These are phyloP conservation scores for Cordyceps tenuipes DNA, from an alignment of 2,329 filamentous ascomycete species.

Conservation along the genomic window DNA sequence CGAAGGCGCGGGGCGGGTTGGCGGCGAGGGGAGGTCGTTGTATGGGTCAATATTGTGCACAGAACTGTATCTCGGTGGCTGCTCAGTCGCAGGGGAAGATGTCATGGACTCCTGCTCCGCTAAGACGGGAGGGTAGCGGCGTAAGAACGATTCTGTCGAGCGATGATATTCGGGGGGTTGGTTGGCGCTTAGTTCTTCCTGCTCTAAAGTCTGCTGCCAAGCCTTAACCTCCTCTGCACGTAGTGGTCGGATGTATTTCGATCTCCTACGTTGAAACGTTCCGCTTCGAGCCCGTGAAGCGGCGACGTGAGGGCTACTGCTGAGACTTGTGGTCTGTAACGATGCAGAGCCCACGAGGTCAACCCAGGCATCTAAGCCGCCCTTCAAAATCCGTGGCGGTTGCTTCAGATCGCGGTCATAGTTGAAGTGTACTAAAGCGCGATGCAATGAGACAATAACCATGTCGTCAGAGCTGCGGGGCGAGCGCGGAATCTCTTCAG, in stretches of 20 bases:
- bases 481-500: conserved; percentile 40
- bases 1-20: conserved; percentile 59
- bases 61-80: conserved; percentile 20
- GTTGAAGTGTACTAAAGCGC: conserved; percentile 78
- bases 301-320: not conserved
- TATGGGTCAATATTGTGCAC: conserved; percentile 31
- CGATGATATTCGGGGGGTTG: conserved; percentile 51
- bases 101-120: conserved; percentile 54
- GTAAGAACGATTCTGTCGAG: conserved; percentile 75
- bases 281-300: conserved; percentile 25
- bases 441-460: conserved; percentile 64
- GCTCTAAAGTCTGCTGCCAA: conserved; percentile 70
- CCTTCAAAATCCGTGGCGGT: conserved; percentile 67
- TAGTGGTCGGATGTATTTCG: conserved; percentile 55
- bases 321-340: conserved; percentile 34
- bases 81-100: conserved; percentile 25
- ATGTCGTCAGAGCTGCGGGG: conserved; percentile 32
- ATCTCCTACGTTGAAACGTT: conserved; percentile 28
- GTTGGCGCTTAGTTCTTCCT: conserved; percentile 47
- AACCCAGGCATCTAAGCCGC: conserved; percentile 80
- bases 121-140: conserved; percentile 67
- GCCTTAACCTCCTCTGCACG: conserved; percentile 71
- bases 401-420: conserved; percentile 65
- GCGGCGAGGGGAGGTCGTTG: conserved; percentile 46
- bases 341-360: conserved; percentile 69